phyloP scores from a whole-genome alignment of 225 moss, liverwort and hornwort species.

The Polytrichum formosum region DNA sequence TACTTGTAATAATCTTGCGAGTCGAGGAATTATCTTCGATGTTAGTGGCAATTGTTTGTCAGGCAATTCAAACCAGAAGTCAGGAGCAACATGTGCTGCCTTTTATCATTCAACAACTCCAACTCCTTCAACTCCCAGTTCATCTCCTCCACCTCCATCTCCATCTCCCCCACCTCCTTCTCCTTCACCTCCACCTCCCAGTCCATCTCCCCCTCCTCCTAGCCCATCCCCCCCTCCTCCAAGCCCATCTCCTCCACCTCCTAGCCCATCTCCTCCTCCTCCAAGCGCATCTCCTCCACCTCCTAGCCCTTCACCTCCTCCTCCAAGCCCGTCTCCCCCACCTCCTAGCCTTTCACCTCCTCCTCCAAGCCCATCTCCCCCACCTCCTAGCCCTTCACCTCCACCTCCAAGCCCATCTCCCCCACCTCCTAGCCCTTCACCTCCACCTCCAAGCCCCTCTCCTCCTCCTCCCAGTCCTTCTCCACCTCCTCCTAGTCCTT shows the following conservation, averaged over 20 bases:
- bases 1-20: slow-evolving; percentile 15
- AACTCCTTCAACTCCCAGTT: not conserved
- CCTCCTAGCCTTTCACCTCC: not conserved
- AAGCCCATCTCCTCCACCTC: not conserved
- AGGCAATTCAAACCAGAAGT: slow-evolving; percentile 24
- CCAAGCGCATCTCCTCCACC: not conserved
- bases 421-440: no score
- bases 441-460: no score
- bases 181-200: not conserved
- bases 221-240: not conserved
- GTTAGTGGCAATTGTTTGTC: slow-evolving; percentile 44
- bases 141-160: not conserved
- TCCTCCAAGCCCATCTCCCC: not conserved
- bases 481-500: no score
- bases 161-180: not conserved
- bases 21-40: slow-evolving; percentile 23
- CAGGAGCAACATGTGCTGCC: slow-evolving; percentile 26
- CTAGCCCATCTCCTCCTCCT: not conserved
- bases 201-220: not conserved
- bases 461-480: no score
- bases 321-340: not conserved
- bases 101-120: slow-evolving; percentile 7
- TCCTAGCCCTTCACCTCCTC: not conserved
- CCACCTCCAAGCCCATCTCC: no score
- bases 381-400: not conserved